Evolutionary conservation across 768 basidiomycete species (phyloP).

Genomic region (Melanogaster broomeanus): DNA sequence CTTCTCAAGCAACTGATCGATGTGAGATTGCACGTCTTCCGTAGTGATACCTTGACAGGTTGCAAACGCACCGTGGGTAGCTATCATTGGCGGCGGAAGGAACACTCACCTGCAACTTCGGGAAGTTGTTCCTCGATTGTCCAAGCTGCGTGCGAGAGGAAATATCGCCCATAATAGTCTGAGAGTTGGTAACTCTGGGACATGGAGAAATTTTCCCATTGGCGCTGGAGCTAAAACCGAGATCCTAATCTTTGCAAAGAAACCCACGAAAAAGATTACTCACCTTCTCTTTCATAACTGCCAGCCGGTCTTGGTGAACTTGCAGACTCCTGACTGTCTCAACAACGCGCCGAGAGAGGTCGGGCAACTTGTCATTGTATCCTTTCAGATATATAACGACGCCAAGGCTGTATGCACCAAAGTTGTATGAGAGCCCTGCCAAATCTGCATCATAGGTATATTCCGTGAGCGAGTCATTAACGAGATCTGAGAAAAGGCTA

Average conservation of each 20-base stretch:
- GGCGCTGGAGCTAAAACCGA: constrained; percentile 59
- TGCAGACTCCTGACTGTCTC: constrained; percentile 64
- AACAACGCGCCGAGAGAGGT: constrained; percentile 71
- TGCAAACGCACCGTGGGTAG: background rate
- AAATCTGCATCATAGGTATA: constrained; percentile 91
- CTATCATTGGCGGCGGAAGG: background rate
- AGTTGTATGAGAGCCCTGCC: constrained; percentile 79
- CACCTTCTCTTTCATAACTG: constrained; percentile 85
- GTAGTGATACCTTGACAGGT: constrained; percentile 60
- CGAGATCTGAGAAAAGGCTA: constrained; percentile 81
- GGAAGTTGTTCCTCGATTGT: constrained; percentile 74
- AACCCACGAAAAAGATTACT: constrained; percentile 10
- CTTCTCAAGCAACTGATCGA: constrained; percentile 56
- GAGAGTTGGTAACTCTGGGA: constrained; percentile 81
- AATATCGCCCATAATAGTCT: constrained; percentile 71
- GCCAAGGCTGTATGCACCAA: constrained; percentile 63
- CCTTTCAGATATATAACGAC: constrained; percentile 71
- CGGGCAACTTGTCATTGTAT: constrained; percentile 89
- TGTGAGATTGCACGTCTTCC: constrained; percentile 69
- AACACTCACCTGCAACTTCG: constrained; percentile 68
- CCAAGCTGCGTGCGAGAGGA: constrained; percentile 73
- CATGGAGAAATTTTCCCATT: constrained; percentile 87
- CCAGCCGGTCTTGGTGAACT: constrained; percentile 71
- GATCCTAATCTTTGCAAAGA: background rate
- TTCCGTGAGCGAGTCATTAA: constrained; percentile 87